Base-by-base conservation (phyloP, 768 basidiomycete genomes). In the Russula sp. region DNA sequence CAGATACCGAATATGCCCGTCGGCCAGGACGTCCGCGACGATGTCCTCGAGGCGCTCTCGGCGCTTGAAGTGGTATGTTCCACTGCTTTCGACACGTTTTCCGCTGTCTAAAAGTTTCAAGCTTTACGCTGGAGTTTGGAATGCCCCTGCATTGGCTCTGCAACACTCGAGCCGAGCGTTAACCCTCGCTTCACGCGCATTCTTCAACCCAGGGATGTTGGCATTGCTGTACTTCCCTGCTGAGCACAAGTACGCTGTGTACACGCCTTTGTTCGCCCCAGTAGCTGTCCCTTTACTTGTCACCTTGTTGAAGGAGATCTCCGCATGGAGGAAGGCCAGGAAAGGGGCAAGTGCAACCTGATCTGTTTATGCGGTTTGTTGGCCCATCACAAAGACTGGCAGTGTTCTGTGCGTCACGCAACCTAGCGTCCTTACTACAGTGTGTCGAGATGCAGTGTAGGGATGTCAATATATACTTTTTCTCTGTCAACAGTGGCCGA, bases 241-340 rank as follows among this genome's bases (percentile, higher is more conserved):
- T 20, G 97, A 98, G 70, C 97, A 98, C 77, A 98, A 90, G 71
- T 95, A 93, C 72, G 95, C 95, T 2, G 93, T 99, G 9, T 98
- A 98, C 72, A 87, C 92, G 0, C 96, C 97, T 0, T 74, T 99
- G 38, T 98, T 99, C 71, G 96, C 92, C 2, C 94, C 93, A 51
- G 82, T 93, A 7, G 79, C 90, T 3, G 87, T 95, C 34, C 94
- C 95, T 6, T 72, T 98, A 56, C 61, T 93, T 10, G 85, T 90
- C 3, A 84, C 90, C 1, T 77, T 87, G 11, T 65, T 91, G 25
- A 81, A 84, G 70, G 94, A 96, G 72, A 55, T 89, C n/a, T 69
- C 77, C 43, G 81, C 80, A 0, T 92, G 88, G 88, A 76, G 76
- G 51, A 65, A 70, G 64, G 61, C 67, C 55, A 64, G 51, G 67